Evolutionary conservation across 2,329 filamentous ascomycete genomes (phyloP), one percentile per base, ranked within the genome.

Genomic region (Arthrobotrys sphaeroides): DNA sequence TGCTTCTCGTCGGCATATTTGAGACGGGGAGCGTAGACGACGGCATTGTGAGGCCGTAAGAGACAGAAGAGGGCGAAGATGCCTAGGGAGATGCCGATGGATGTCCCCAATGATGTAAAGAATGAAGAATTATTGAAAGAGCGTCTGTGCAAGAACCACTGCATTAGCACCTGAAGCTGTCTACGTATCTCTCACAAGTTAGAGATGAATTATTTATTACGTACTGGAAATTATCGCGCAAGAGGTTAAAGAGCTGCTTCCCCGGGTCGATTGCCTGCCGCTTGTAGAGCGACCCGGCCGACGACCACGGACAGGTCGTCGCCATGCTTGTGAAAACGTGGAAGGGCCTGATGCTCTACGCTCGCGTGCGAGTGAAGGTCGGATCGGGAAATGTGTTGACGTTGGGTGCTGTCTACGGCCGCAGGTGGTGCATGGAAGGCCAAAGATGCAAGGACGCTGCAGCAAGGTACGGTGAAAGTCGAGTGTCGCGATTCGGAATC

Each of bases 1-100:
- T 97, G 93, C 83, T 91, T 93, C 79, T 93, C 89, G 82, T 98
- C 94, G 81, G 93, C 91, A 85, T 97, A 90, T 82, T 96, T 96
- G 55, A 96, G 86, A 82, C 96, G 94, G 42, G 95, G 95, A 2
- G 95, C 94, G 83, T 99, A 99, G 53, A 99, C 92, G 79, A 94
- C 88, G 67, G 90, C 91, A 83, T 98, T 94, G 83, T 94, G 93
- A 3, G 95, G 95, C 75, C 95, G 91, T 66, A 98, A 86, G 79
- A 97, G 85, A 77, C 93, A 97, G 86, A 98, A 99, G 78, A 89
- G 84, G 72, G 96, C 82, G 77, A 92, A 90, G 79, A 97, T 90
- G 78, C 89, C 85, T 77, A 87, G 80, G 6, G 93, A 92, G 80
- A 95, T 85, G 66, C 88, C 91, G 47, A 97, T 81, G 2, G 94